Conservation (phyloP, 2,329 filamentous ascomycete species). For the Chrysoporthe deuterocubensis region DNA sequence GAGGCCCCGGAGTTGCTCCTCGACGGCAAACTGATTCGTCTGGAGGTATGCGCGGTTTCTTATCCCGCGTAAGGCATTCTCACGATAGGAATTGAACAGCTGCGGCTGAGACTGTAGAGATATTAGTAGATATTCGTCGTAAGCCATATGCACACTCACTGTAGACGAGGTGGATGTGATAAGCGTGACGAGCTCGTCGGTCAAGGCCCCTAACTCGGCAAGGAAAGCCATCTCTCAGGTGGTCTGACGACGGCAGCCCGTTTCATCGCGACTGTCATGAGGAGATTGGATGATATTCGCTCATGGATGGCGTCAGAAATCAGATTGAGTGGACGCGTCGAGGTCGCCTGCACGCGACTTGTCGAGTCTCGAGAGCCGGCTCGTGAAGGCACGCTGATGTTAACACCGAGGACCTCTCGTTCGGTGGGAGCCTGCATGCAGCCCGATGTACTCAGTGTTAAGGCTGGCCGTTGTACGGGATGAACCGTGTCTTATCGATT, state of each 20-base stretch:
- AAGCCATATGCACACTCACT: conserved; percentile 44
- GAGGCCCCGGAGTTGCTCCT: conserved; percentile 68
- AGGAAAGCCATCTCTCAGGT: conserved; percentile 67
- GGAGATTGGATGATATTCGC: no score
- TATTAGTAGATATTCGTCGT: conserved; percentile 10
- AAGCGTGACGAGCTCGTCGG: conserved; percentile 71
- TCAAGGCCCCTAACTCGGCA: conserved; percentile 65
- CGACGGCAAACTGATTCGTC: conserved; percentile 77
- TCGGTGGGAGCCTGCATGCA: background rate
- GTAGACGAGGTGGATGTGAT: conserved; percentile 60
- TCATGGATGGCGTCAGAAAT: background rate
- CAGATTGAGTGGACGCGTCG: background rate
- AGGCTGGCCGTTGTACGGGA: background rate
- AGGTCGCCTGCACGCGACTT: background rate
- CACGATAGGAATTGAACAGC: conserved; percentile 50
- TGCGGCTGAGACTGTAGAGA: conserved; percentile 37
- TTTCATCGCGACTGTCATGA: conserved; percentile 13
- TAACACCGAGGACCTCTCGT: background rate
- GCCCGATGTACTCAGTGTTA: background rate
- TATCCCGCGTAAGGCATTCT: conserved; percentile 55
- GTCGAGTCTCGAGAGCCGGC: background rate
- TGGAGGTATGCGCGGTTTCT: conserved; percentile 62
- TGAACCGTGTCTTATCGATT: background rate
- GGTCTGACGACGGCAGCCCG: background rate
- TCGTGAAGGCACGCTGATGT: background rate